Base-by-base conservation (phyloP, 768 basidiomycete genomes). In the Cyathus striatus region DNA sequence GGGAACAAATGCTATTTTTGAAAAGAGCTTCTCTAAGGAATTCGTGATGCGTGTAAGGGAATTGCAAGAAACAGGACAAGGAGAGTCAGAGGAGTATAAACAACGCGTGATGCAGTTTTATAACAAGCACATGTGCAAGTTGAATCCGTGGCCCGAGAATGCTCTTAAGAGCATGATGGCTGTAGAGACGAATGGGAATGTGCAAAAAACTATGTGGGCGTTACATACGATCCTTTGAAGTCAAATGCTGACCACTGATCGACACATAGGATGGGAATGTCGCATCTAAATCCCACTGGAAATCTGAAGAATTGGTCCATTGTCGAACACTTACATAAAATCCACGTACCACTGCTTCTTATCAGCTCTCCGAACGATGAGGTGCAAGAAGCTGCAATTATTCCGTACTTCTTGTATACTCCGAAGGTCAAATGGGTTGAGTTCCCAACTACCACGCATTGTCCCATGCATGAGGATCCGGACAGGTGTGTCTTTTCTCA, bases 371-470 rank as follows among this genome's bases (percentile, higher is more conserved):
- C 49, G 1, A 23, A 42, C 17, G 54, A 56, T 36, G 40, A 45
- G 27, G 46, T 58, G 7, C 59, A 58, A 27, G 44, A 49, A 45
- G n/a, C 36, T 13, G 44, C 56, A 3, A 40, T 52, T 12, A 16
- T 48, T 7, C 56, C 53, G 13, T 57, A 49, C 44, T 57, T 55
- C 41, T 33, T 38, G 25, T 53, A 53, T 14, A 57, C 67, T 30
- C 53, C 47, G 1, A 67, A 60, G 33, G 53, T 63, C 27, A 64
- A 62, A 37, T 68, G 66, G 66, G 59, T 60, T 1, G 58, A 59
- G 12, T 53, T 68, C 24, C 53, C 57, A n/a, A 55, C 58, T 41
- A 64, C 62, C 25, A 46, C 57, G 1, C 57, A 57, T 25, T 37
- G 55, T 5, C 50, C 53, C 5, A 37, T 44, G 22, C 54, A 47